Base-by-base conservation (phyloP, 2,329 filamentous ascomycete species). In the Alternaria arbusti region DNA sequence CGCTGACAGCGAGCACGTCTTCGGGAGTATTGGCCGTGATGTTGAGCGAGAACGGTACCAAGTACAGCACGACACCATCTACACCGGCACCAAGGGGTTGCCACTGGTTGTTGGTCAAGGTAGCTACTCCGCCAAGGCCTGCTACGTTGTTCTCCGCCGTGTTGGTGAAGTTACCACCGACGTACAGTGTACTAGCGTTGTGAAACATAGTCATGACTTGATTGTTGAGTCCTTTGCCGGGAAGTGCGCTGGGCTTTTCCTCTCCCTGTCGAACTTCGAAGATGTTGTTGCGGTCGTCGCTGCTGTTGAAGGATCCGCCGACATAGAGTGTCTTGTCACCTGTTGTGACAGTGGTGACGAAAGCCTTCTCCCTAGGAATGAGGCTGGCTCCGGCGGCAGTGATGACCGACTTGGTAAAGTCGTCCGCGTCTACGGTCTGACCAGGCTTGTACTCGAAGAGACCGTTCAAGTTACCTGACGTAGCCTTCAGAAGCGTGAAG, bases 391-490 rank as follows among this genome's bases (percentile, higher is more conserved):
- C 93, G 36, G 95, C 90, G 72, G 87, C 85, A 79, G 96, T 90
- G 75, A 97, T 89, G 15, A 89, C 86, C 2, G 94, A 97, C 25
- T 86, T 86, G 13, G 88, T 84, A 61, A 96, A 89, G 68, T 92
- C 86, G 1, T 85, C 85, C 67, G 88, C 85, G 67, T 88, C 85
- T 32, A 91, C 82, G 0, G 84, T 84, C 12, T 85, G 83, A 17
- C 84, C 85, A 0, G 94, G 92, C 70, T 96, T 87, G 76, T 92
- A 97, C 74, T 98, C 96, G 77, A 92, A 98, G 2, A 99, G 83
- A 9, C 94, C 94, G 75, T 97, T 97, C 57, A 99, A 83, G 4
- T 92, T 92, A 54, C 91, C 92, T 50, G 90, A 92, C 3, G 91
- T 91, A 67, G 89, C 89, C 68, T 90, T 90, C 67, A 90, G 86